These are phyloP conservation scores for Penicillium nucicola DNA, from an alignment of 495 filamentous ascomycete species.

Conservation along the genomic window DNA sequence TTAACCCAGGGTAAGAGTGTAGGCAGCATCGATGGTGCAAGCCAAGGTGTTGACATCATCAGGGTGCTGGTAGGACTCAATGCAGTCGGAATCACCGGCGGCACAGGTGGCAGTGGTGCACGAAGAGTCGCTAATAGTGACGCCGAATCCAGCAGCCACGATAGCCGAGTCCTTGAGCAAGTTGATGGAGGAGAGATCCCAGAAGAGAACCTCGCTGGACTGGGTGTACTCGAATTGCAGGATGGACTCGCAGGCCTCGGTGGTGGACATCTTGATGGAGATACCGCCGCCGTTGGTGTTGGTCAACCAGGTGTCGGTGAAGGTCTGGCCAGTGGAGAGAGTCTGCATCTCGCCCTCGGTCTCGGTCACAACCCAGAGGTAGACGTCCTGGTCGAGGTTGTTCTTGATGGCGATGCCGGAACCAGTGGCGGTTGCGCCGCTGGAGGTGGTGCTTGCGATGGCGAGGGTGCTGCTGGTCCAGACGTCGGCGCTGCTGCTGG, in stretches of 20 bases:
- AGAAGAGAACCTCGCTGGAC: slow-evolving; percentile 36
- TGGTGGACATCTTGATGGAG: slow-evolving; percentile 42
- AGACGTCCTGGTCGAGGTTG: slow-evolving; percentile 32
- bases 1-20: slow-evolving; percentile 23
- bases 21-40: slow-evolving; percentile 18
- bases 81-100: slow-evolving; percentile 31
- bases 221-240: slow-evolving; percentile 48
- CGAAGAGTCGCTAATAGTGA: slow-evolving; percentile 24
- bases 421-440: slow-evolving; percentile 11
- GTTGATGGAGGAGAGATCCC: slow-evolving; percentile 45
- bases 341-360: slow-evolving; percentile 22
- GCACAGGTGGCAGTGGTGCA: slow-evolving; percentile 29
- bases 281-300: slow-evolving; percentile 38
- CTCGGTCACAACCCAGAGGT: slow-evolving; percentile 35
- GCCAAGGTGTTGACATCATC: slow-evolving; percentile 30
- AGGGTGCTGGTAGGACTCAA: slow-evolving; percentile 31
- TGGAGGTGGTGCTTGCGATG: slow-evolving; percentile 8
- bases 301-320: slow-evolving; percentile 30
- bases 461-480: slow-evolving; percentile 2
- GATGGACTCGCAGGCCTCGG: slow-evolving; percentile 17
- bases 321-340: slow-evolving; percentile 23
- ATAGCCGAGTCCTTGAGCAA: slow-evolving; percentile 27
- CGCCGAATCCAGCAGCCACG: slow-evolving; percentile 31
- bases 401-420: slow-evolving; percentile 33
- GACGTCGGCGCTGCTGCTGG: too few relatives aligned